Evolutionary conservation across 169 alveolate genomes (phyloP), one percentile per base, ranked within the genome.

Genomic region (Plasmodium adleri): DNA sequence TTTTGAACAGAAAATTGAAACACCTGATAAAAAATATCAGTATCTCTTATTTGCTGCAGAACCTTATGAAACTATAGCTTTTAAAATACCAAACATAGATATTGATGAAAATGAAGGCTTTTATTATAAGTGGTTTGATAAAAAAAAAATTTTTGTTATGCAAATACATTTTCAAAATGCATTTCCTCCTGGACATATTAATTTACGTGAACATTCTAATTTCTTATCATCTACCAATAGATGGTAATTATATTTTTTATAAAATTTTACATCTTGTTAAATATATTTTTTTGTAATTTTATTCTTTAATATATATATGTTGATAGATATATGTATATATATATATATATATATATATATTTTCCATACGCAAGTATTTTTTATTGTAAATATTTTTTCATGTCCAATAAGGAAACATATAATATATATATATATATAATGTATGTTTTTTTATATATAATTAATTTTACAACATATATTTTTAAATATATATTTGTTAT

Each of bases 51-150:
- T 99, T 91, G 99, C 99, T 12, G 99, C 99, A 8, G 99, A 98
- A 80, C 99, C 99, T 1, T 99, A 98, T 94, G 99, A 99, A 90
- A 98, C 99, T 54, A 95, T 99, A 47, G 99, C 98, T n/a, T 97
- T 98, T 86, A 98, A 97, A 93, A 96, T 98, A 12, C 99, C 99
- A 7, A 98, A 97, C 92, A 72, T 91, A 88, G 98, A 96, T 71
- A 88, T 98, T 9, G 98, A 96, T 88, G 96, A 93, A 72, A 93
- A 93, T 73, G 99, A 97, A 52, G 97, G 96, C 76, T 95, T 95
- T 67, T 96, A 95, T 87, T 96, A 96, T 50, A 93, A 95, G 80
- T 97, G 99, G 99, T 99, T 97, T 93, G 96, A 97, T 47, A 97
- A 95, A 50, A 95, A 95, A 91, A 97, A 96, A 91, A 93, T 96